Percentiles rank a stretch among this genome's conserved stretches.
phyloP scores from a whole-genome alignment of 148 eudicot species.

The Fagopyrum homotropicum region DNA sequence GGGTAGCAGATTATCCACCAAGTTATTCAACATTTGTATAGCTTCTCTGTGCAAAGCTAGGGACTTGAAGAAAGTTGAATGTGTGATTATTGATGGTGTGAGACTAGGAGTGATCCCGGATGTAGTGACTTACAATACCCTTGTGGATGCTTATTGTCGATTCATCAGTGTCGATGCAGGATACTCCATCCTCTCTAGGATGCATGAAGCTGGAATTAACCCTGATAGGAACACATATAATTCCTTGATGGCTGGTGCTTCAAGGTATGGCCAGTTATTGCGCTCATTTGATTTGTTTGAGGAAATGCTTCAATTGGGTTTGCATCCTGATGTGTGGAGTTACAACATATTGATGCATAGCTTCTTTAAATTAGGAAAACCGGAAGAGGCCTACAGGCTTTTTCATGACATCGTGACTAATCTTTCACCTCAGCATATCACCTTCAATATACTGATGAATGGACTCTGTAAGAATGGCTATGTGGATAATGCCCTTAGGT shows the following conservation, averaged over 20 bases:
- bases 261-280: constrained; percentile 31
- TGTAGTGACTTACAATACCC: constrained; percentile 82
- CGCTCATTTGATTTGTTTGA: constrained; percentile 57
- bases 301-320: constrained; percentile 64
- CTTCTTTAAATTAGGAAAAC: constrained; percentile 60
- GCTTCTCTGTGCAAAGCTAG: constrained; percentile 61
- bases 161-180: constrained; percentile 65
- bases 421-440: constrained; percentile 37
- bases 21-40: constrained; percentile 65
- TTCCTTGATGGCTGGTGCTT: constrained; percentile 71
- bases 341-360: constrained; percentile 90
- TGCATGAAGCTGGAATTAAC: constrained; percentile 74
- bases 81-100: constrained; percentile 66
- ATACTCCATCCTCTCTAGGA: constrained; percentile 52
- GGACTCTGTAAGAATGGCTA: constrained; percentile 80
- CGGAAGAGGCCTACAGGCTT: constrained; percentile 61
- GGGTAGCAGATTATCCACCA: constrained; percentile 54
- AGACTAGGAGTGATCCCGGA: constrained; percentile 75
- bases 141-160: constrained; percentile 75
- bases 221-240: constrained; percentile 77
- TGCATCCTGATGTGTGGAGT: constrained; percentile 69
- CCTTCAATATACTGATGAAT: constrained; percentile 66
- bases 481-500: constrained; percentile 50
- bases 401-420: constrained; percentile 45
- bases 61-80: constrained; percentile 73